These are phyloP conservation scores for Ophiostoma fasciatum DNA, from an alignment of 2,329 filamentous ascomycete genomes.

Conservation along the genomic window DNA sequence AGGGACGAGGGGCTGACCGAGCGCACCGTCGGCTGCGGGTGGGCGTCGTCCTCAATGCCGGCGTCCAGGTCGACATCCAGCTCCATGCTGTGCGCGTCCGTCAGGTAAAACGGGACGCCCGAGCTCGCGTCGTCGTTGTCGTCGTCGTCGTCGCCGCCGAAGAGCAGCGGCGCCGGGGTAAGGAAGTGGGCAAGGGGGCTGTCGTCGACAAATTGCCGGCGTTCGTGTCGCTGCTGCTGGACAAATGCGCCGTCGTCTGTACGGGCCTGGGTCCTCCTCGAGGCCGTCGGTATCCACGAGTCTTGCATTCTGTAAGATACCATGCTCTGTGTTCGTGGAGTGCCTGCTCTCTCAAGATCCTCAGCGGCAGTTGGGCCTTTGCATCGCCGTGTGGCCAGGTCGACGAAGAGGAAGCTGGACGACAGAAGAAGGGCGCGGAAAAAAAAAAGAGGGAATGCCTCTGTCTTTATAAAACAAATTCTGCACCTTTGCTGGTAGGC, in stretches of 20 bases:
- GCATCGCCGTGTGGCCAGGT: no score
- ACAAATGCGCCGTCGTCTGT: neutral
- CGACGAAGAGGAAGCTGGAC: no score
- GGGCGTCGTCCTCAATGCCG: slow-evolving; percentile 37
- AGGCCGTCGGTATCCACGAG: no score
- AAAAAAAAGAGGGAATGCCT: no score
- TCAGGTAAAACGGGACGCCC: neutral
- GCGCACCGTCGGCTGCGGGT: slow-evolving; percentile 30
- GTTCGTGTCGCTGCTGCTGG: slow-evolving; percentile 7
- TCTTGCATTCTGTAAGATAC: no score
- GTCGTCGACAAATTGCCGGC: slow-evolving; percentile 27
- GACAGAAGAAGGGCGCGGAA: no score
- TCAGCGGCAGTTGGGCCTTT: no score
- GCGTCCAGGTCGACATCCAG: slow-evolving; percentile 39
- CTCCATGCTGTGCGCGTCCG: slow-evolving; percentile 24
- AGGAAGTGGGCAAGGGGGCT: slow-evolving; percentile 43
- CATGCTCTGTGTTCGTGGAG: no score
- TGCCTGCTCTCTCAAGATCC: no score
- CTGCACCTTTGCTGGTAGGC: no score
- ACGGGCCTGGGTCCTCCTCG: no score
- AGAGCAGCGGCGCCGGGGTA: slow-evolving; percentile 29
- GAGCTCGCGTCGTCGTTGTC: slow-evolving; percentile 20
- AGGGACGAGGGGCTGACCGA: slow-evolving; percentile 43
- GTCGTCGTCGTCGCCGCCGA: slow-evolving; percentile 23
- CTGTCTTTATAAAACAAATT: no score